A percentile compares a stretch with the other conserved stretches of the same genome.
Conservation (phyloP, 352 stramenopile species). For the Phytophthora tentaculata region DNA sequence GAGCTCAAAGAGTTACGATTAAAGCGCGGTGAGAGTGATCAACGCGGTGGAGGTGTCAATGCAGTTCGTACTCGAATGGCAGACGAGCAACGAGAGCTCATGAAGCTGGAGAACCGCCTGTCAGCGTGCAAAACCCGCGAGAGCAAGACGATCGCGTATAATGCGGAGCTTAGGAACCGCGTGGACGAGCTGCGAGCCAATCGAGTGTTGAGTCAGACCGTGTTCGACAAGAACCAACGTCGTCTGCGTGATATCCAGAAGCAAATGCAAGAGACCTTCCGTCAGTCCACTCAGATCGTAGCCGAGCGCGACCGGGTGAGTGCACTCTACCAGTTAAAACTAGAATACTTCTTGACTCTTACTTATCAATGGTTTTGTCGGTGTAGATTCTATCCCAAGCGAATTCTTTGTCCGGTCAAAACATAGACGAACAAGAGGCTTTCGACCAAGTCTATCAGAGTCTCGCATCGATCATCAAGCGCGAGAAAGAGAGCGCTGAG, state of each 20-base stretch:
- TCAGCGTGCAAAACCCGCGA: constrained; percentile 75
- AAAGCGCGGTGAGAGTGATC: constrained; percentile 73
- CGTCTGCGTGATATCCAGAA: constrained; percentile 75
- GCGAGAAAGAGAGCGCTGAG: constrained; percentile 78
- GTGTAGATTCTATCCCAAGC: constrained; percentile 67
- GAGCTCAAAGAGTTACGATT: constrained; percentile 73
- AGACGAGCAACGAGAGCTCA: constrained; percentile 76
- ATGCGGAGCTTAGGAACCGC: constrained; percentile 54
- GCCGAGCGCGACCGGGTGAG: constrained; percentile 69
- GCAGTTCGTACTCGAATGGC: constrained; percentile 73
- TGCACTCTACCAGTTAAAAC: neutral
- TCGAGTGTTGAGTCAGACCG: constrained; percentile 68
- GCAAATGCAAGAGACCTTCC: constrained; percentile 82
- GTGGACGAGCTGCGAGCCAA: constrained; percentile 73
- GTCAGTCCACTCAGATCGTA: constrained; percentile 70
- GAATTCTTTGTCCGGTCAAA: constrained; percentile 66
- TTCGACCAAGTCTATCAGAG: constrained; percentile 81
- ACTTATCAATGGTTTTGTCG: neutral
- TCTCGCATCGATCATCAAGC: constrained; percentile 72
- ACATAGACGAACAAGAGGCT: constrained; percentile 78
- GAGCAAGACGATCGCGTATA: constrained; percentile 75
- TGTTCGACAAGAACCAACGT: constrained; percentile 85
- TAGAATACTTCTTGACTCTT: neutral
- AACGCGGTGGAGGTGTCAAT: constrained; percentile 72
- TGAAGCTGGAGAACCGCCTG: constrained; percentile 82